Conservation (phyloP, 1,284 basidiomycete genomes). For the Ceratobasidium sp. region DNA sequence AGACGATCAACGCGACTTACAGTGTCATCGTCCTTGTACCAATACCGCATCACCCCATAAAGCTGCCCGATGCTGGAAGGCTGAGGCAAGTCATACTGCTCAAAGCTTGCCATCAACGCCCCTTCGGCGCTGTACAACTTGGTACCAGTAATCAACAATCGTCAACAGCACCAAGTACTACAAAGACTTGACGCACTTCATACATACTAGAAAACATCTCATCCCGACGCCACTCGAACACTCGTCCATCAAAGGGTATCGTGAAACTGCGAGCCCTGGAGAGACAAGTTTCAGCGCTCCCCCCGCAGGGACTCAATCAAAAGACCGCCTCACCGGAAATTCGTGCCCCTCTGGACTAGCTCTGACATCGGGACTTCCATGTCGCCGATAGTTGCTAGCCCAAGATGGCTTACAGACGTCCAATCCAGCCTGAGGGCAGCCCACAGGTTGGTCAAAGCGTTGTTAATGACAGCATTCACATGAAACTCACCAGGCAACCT, state of each 20-base stretch:
- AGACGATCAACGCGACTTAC: slow-evolving; percentile 8
- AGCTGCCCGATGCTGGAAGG: slow-evolving; percentile 31
- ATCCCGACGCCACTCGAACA: slow-evolving; percentile 64
- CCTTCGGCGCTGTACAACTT: slow-evolving; percentile 32
- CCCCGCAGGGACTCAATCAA: too few species aligned
- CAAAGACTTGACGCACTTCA: slow-evolving; percentile 1
- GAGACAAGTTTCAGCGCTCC: slow-evolving; percentile 11
- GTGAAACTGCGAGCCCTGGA: slow-evolving; percentile 22
- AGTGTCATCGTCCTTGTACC: slow-evolving; percentile 34
- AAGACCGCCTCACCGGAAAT: slow-evolving; percentile 60
- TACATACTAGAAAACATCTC: slow-evolving; percentile 41
- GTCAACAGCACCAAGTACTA: neutral
- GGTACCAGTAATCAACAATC: neutral
- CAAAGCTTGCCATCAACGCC: slow-evolving; percentile 31
- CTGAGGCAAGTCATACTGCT: slow-evolving; percentile 37
- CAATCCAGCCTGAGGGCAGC: slow-evolving; percentile 63
- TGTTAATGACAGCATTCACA: neutral
- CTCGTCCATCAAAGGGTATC: slow-evolving; percentile 48
- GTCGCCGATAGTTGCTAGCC: slow-evolving; percentile 67
- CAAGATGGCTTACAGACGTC: slow-evolving; percentile 66
- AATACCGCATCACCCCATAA: slow-evolving; percentile 39
- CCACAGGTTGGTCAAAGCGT: neutral
- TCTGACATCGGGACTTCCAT: slow-evolving; percentile 72
- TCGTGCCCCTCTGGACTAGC: slow-evolving; percentile 67
- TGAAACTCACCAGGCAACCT: slow-evolving; percentile 41